A percentile compares a stretch with the other conserved stretches of the same genome.
Evolutionary conservation across 75 land plant genomes (phyloP).

Genomic region (Cunninghamia lanceolata): DNA sequence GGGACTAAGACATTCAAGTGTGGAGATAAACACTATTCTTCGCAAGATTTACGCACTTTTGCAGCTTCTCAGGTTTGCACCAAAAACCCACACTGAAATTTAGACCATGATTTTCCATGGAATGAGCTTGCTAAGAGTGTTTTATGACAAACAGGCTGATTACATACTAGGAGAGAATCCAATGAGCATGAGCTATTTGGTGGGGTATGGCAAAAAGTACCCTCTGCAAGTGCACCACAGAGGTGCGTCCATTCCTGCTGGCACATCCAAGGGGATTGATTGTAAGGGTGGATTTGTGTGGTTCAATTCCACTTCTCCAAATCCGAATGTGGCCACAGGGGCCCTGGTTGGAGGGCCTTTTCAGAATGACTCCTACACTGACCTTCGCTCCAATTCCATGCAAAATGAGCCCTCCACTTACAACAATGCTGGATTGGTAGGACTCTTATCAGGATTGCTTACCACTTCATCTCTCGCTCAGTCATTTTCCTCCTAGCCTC

Average conservation of each 20-base stretch:
- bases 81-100: not conserved
- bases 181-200: conserved; percentile 71
- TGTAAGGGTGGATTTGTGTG: conserved; percentile 59
- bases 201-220: conserved; percentile 72
- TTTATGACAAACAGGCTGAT: conserved; percentile 45
- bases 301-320: conserved; percentile 39
- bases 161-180: conserved; percentile 79
- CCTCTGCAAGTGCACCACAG: conserved; percentile 78
- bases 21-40: conserved; percentile 43
- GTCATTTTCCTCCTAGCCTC: conserved; percentile 26
- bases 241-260: conserved; percentile 80
- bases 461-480: conserved; percentile 45
- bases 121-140: conserved; percentile 3
- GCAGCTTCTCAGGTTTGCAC: conserved; percentile 74
- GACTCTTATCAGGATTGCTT: conserved; percentile 72
- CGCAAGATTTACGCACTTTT: conserved; percentile 68
- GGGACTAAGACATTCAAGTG: conserved; percentile 41
- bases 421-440: conserved; percentile 79
- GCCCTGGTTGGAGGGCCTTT: conserved; percentile 86
- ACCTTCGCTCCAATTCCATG: conserved; percentile 54
- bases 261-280: conserved; percentile 35
- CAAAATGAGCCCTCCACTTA: conserved; percentile 91
- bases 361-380: conserved; percentile 42
- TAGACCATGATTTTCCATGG: not conserved
- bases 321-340: conserved; percentile 71